Evolutionary conservation across 2,329 filamentous ascomycete genomes (phyloP), one percentile per base, ranked within the genome.

Genomic region (Helminthosporium solani): DNA sequence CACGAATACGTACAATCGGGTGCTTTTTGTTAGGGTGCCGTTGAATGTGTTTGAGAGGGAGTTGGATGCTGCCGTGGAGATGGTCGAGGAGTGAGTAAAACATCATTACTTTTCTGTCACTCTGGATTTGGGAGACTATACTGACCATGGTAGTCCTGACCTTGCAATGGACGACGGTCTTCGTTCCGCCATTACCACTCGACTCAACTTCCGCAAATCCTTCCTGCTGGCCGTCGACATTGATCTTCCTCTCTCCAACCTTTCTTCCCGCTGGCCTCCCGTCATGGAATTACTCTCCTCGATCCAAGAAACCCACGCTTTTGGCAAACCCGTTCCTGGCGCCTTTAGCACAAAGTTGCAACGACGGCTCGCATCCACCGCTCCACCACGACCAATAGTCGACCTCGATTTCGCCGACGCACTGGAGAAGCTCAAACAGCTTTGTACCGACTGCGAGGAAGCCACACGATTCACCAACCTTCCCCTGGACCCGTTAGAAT

Each of bases 261-360:
- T 64, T 11, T 48, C 57, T 3, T 49, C 54, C 25, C 70, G 39
- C 40, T 80, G 58, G 70, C 69, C 53, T 40, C 70, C 53, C 49
- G 70, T 64, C 41, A 64, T 52, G 46, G 63, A 50, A 46, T 66
- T 44, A 18, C 70, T 91, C 40, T 71, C 77, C 3, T 61, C 70
- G 1, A 76, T 95, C 42, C 75, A 80, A 47, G 75, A 77, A 21
- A 84, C 86, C 1, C 79, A 85, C 44, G 57, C 70, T 0, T 69
- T 92, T 2, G 87, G 83, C 0, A 83, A 78, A 40, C 70, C 81
- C 0, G 83, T 95, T 0, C 79, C 84, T 0, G 84, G 85, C n/a
- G 84, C 91, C 0, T 97, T 96, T 67, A 96, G 90, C 58, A 82
- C 83, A 19, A 95, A 96, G 64, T 79, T 97, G 30, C 94, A 99